A percentile compares a stretch with the other conserved stretches of the same genome.
phyloP scores from a whole-genome alignment of 106 monocot genomes.

The Cymbidium sinense region DNA sequence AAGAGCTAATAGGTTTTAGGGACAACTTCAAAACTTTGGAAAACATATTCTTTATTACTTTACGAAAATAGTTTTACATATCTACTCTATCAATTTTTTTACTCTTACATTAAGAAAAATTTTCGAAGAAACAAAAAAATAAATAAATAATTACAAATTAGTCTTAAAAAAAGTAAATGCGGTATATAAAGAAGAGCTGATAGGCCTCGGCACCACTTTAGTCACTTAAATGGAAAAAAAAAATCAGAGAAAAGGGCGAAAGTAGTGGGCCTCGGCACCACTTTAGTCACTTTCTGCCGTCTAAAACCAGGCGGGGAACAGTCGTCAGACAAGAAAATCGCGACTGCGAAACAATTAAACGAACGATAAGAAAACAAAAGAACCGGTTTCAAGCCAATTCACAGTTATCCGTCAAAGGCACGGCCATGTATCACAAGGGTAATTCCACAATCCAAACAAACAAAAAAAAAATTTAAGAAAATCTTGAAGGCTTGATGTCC shows the following conservation, averaged over 20 bases:
- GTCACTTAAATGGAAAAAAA: background rate
- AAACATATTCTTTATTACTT: no score
- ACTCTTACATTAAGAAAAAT: background rate
- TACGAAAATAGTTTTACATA: no score
- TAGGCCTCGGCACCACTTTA: background rate
- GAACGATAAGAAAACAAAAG: background rate
- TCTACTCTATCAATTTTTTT: no score
- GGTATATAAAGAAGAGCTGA: no score
- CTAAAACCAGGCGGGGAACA: background rate
- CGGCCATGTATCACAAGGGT: background rate
- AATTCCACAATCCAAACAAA: background rate
- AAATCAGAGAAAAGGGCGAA: background rate
- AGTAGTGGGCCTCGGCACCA: background rate
- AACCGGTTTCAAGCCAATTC: background rate
- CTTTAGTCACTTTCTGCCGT: background rate
- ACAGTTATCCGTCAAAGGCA: background rate
- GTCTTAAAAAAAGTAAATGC: background rate
- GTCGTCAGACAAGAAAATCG: background rate
- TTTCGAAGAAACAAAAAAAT: background rate
- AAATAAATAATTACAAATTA: background rate
- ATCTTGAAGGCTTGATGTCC: background rate
- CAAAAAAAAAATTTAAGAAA: background rate
- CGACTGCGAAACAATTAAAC: background rate
- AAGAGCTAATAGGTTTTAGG: no score
- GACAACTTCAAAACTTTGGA: no score